Base-by-base conservation (phyloP, 805 yeast species). In the Hanseniaspora lindneri region DNA sequence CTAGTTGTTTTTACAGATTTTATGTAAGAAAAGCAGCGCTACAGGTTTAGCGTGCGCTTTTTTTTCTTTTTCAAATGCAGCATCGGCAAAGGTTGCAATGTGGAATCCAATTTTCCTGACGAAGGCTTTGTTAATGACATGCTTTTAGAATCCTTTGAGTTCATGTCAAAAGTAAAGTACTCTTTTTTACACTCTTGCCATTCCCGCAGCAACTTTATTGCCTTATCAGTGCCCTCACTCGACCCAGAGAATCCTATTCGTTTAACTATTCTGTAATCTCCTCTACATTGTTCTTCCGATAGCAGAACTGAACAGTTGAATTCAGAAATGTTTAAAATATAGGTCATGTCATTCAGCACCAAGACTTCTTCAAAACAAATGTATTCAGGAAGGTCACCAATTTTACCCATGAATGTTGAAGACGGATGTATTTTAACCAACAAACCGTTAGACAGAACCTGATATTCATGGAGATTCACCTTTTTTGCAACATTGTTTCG, bases 371-470 rank as follows among this genome's bases (percentile, higher is more conserved):
- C 49, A 37, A 44, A 44, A 14, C 39, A 44, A 9, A 44, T 24
- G 24, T 44, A 44, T n/a, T 44, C 49, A 9, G 47, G 47, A 16
- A 43, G 20, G 30, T 43, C 47, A 3, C 47, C 47, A 17, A 43
- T 34, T 27, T 43, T 43, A 2, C 37, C 49, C 42, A 16, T 37
- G 20, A 16, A 44, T 16, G 37, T 17, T 4, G 49, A 44, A 17
- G 33, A 19, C 2, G 49, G 42, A 11, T 44, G 41, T 4, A 39
- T 33, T 7, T 33, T 46, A 16, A 42, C 33, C 5, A 37, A 23
- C 37, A 44, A 24, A 4, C 49, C 49, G 20, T 35, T 44, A 9
- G 24, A 25, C 17, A 44, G 24, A 24, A 44, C 30, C 21, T 44
- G 49, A 20, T 44, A 44, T 25, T 44, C 42, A 14, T 8, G 21